Evolutionary conservation across 257 asterid genomes (phyloP).

Genomic region (Leptodermis oblonga): DNA sequence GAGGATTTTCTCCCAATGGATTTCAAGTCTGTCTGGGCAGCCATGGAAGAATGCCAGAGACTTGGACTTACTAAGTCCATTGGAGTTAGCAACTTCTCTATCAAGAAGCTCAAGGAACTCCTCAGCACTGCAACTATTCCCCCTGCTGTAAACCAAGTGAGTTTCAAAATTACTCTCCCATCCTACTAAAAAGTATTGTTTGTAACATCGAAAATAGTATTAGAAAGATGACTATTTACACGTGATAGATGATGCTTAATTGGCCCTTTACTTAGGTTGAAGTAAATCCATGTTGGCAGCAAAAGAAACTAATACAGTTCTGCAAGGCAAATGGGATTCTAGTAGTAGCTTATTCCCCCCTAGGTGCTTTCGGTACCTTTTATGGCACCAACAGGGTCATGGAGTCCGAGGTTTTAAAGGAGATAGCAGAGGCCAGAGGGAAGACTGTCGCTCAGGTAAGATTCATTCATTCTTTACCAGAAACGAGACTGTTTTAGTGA

Average conservation of each 20-base stretch:
- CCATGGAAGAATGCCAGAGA: conserved; percentile 48
- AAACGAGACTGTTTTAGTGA: too few relatives aligned
- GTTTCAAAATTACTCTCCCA: neutral
- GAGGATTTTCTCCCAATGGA: conserved; percentile 41
- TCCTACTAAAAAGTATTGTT: too few relatives aligned
- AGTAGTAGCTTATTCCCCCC: conserved; percentile 48
- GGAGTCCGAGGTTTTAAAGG: conserved; percentile 44
- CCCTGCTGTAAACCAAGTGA: conserved; percentile 69
- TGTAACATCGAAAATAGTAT: too few relatives aligned
- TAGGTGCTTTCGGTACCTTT: conserved; percentile 55
- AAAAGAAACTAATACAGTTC: conserved; percentile 53
- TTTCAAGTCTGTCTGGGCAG: conserved; percentile 45
- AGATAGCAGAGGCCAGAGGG: conserved; percentile 45
- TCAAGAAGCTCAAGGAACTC: conserved; percentile 33
- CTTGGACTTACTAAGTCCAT: conserved; percentile 48
- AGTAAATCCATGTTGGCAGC: conserved; percentile 79
- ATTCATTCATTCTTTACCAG: too few relatives aligned
- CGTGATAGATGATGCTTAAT: neutral
- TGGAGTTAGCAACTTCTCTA: conserved; percentile 53
- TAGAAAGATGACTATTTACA: neutral
- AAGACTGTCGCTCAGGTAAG: conserved; percentile 68
- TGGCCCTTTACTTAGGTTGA: conserved; percentile 43
- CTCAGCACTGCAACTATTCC: conserved; percentile 35
- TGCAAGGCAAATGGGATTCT: conserved; percentile 45
- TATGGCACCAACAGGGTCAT: conserved; percentile 52